These are phyloP conservation scores for Diversispora epigaea DNA, from an alignment of 192 early-diverging fungal species.

Conservation along the genomic window DNA sequence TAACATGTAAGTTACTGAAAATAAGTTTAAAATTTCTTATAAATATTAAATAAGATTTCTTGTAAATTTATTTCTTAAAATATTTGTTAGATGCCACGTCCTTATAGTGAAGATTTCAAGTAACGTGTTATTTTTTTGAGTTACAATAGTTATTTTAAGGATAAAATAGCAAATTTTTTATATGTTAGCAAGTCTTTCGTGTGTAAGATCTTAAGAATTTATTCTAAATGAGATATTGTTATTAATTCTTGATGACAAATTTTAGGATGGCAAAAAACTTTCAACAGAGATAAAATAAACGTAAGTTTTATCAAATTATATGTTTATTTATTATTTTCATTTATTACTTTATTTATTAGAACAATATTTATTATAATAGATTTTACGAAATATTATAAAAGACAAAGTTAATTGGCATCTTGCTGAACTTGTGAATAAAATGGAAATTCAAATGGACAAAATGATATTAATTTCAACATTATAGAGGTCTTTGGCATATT, in stretches of 20 bases:
- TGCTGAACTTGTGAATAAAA: conserved; percentile 1
- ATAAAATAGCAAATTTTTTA: no score
- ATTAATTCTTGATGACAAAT: background rate
- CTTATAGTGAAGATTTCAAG: no score
- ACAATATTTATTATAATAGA: background rate
- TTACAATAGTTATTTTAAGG: no score
- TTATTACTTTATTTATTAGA: no score
- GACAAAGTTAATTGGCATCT: conserved; percentile 23
- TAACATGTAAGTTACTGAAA: no score
- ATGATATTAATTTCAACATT: conserved; percentile 2
- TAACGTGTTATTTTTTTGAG: no score
- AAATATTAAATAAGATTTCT: no score
- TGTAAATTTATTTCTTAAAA: no score
- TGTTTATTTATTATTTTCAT: no score
- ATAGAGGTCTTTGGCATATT: background rate
- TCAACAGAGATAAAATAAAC: background rate
- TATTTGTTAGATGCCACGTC: no score
- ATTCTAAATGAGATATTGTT: background rate
- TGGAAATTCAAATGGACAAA: background rate
- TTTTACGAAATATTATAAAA: background rate
- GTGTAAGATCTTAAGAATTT: background rate
- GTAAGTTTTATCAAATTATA: background rate
- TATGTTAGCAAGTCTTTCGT: no score
- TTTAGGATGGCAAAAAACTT: background rate
- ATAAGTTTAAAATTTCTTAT: no score